Evolutionary conservation across 495 filamentous ascomycete species (phyloP).

Genomic region (Cercophora samala): DNA sequence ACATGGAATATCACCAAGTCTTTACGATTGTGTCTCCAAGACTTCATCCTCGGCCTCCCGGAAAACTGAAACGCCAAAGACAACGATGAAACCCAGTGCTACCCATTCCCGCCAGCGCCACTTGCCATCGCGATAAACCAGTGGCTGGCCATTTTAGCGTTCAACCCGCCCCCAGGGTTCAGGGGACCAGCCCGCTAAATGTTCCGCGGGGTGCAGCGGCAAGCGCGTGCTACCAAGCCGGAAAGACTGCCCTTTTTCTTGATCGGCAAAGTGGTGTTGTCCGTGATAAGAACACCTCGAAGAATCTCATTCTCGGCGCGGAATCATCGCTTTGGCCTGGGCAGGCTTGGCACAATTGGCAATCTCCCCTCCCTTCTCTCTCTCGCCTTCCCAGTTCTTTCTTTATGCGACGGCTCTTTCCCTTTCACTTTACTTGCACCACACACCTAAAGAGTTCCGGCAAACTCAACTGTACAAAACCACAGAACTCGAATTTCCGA

Average conservation of each 20-base stretch:
- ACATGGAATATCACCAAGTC: not conserved
- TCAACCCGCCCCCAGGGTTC: not conserved
- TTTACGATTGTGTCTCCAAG: not conserved
- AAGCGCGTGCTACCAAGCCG: not conserved
- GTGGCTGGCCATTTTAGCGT: not conserved
- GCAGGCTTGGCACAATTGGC: not conserved
- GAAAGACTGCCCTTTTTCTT: not conserved
- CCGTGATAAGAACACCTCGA: not conserved
- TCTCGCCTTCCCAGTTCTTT: not conserved
- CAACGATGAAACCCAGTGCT: slow-evolving; percentile 17
- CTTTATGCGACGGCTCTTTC: not conserved
- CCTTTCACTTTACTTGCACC: not conserved
- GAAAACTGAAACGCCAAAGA: slow-evolving; percentile 13
- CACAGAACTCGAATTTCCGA: not conserved
- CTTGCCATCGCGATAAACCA: not conserved
- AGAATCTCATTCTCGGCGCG: not conserved
- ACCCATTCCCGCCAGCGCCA: slow-evolving; percentile 12
- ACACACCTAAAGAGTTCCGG: not conserved
- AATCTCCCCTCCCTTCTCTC: not conserved
- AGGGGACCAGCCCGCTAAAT: not conserved
- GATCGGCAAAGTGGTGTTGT: not conserved
- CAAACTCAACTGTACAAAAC: not conserved
- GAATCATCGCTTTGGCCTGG: not conserved
- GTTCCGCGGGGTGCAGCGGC: not conserved
- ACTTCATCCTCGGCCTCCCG: not conserved